Base-by-base conservation (phyloP, 441 rosid species). In the Erodium moschatum region DNA sequence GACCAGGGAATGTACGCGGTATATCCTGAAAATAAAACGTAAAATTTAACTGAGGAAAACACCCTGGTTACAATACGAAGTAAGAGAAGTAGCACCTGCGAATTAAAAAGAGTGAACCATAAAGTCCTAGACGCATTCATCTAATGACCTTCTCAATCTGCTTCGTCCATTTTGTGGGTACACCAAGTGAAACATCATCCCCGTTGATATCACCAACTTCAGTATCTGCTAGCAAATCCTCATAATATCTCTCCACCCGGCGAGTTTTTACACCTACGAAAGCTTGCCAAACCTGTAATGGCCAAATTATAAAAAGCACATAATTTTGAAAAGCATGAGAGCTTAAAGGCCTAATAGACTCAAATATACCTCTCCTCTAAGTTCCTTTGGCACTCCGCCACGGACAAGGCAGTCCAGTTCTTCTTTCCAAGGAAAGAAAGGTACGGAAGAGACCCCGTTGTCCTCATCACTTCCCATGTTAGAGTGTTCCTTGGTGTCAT, bases 111-210 rank as follows among this genome's bases (percentile, higher is more conserved):
- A 80, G 46, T 74, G 82, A 84, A 81, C 60, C 73, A 72, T 70
- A 85, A 85, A 85, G 73, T 77, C 81, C 79, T 80, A 79, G 74
- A 81, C 60, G 64, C 77, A 84, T 80, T 85, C 84, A 80, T 82
- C 81, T 81, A 83, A 72, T 65, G 80, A 86, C 93, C 93, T 88
- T 86, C 83, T 88, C 90, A 81, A 88, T 88, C 77, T 86, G 90
- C 72, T 75, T 86, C 76, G 66, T 82, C 87, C 83, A 85, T 65
- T 82, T 86, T 69, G 67, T 74, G 60, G 84, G 75, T 38, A 77
- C 73, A 69, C 72, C 82, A 54, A 81, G 71, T 61, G 84, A 60
- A 78, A 63, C 75, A 69, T 73, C 65, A 7, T 71, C 72, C 20
- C 68, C 78, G 19, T 24, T 21, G 33, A 48, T 70, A 71, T 81